These are phyloP conservation scores for Macroventuria anomochaeta DNA, from an alignment of 2,329 filamentous ascomycete genomes.

Conservation along the genomic window DNA sequence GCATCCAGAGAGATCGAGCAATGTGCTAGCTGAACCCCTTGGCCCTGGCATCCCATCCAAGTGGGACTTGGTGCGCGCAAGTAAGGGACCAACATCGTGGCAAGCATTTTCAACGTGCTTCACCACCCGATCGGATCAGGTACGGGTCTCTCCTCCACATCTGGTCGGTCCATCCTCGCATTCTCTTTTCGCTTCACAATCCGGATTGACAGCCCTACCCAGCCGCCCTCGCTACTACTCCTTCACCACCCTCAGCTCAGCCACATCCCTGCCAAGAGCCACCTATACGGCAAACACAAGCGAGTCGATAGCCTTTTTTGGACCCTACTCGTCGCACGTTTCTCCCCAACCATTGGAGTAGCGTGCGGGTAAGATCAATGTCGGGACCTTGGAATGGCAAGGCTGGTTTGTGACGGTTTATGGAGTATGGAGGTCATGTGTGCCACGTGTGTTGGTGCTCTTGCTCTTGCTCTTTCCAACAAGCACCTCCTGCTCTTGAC, in stretches of 20 bases:
- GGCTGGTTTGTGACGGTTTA: not conserved
- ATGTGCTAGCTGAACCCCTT: too few species aligned
- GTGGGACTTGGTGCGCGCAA: not conserved
- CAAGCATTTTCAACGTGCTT: not conserved
- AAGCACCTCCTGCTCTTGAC: too few species aligned
- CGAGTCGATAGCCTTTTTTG: not conserved
- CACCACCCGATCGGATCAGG: not conserved
- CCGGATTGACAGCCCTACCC: not conserved
- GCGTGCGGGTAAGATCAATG: not conserved
- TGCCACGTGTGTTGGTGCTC: too few species aligned
- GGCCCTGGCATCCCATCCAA: not conserved
- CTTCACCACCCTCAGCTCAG: not conserved
- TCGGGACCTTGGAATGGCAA: not conserved
- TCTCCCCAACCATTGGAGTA: not conserved
- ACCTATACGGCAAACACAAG: not conserved
- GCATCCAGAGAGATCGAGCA: too few species aligned
- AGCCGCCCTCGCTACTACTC: not conserved
- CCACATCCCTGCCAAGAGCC: not conserved
- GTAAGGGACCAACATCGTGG: not conserved
- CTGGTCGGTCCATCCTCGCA: not conserved
- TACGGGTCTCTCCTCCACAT: not conserved
- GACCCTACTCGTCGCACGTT: not conserved
- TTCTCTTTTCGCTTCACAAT: not conserved
- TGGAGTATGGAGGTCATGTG: too few species aligned
- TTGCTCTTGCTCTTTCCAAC: too few species aligned